phyloP scores from a whole-genome alignment of 2,329 filamentous ascomycete species.

The Aspergillus sp. region DNA sequence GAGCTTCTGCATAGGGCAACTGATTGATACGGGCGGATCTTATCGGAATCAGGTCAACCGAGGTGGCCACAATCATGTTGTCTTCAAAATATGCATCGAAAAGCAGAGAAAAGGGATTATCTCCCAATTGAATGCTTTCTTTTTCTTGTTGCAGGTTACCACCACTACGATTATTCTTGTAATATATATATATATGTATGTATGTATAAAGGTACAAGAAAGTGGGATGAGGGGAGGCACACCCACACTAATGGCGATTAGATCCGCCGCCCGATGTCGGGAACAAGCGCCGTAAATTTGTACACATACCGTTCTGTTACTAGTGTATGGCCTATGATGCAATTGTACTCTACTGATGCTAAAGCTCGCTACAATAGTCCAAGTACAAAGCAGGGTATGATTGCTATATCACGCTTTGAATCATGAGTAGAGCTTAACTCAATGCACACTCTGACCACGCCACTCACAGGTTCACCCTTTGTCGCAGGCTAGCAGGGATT shows the following conservation, averaged over 20 bases:
- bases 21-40: not conserved
- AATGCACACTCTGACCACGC: not conserved
- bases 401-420: too few species aligned
- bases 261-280: conserved; percentile 20
- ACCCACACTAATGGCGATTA: conserved; percentile 7
- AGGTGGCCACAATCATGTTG: not conserved
- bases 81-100: not conserved
- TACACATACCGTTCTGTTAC: not conserved
- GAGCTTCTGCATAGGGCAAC: not conserved
- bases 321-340: not conserved
- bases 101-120: not conserved
- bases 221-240: not conserved
- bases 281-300: conserved; percentile 1
- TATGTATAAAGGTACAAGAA: too few species aligned
- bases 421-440: too few species aligned
- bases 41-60: not conserved
- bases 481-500: not conserved
- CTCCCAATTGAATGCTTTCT: too few species aligned
- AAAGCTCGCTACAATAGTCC: too few species aligned
- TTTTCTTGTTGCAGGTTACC: too few species aligned
- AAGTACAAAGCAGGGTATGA: too few species aligned
- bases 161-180: too few species aligned
- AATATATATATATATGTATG: too few species aligned
- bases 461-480: not conserved
- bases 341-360: not conserved